phyloP scores from a whole-genome alignment of 176 grass and related monocot species.

The Aegilops umbellulata region DNA sequence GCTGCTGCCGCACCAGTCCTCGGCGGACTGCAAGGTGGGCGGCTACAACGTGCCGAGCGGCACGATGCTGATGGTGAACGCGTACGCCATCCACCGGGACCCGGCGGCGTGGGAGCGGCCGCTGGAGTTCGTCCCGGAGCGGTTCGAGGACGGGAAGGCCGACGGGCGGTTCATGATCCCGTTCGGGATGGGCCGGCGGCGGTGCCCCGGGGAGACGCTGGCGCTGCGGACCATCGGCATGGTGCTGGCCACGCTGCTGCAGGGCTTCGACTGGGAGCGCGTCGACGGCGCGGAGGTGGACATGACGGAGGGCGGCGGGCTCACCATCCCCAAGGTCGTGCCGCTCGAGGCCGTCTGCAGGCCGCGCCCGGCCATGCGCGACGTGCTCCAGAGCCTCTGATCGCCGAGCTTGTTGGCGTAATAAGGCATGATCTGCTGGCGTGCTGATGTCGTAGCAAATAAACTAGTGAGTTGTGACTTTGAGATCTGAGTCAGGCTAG shows the following conservation, averaged over 20 bases:
- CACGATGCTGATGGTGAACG: slow-evolving; percentile 63
- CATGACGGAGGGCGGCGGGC: slow-evolving; percentile 38
- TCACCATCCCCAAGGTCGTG: slow-evolving; percentile 36
- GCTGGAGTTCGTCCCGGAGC: slow-evolving; percentile 47
- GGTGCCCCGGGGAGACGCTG: slow-evolving; percentile 62
- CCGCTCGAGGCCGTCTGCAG: slow-evolving; percentile 42
- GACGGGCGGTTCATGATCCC: slow-evolving; percentile 40
- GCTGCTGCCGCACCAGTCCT: slow-evolving; percentile 54
- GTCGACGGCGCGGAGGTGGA: slow-evolving; percentile 36
- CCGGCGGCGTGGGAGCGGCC: slow-evolving; percentile 41
- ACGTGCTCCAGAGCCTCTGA: no score
- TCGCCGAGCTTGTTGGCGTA: no score
- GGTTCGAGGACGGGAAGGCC: slow-evolving; percentile 37
- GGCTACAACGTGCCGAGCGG: slow-evolving; percentile 55
- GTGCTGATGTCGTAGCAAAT: no score
- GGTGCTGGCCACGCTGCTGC: slow-evolving; percentile 49
- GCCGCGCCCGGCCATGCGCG: slow-evolving; percentile 36
- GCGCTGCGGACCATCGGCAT: slow-evolving; percentile 39
- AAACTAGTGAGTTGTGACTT: no score
- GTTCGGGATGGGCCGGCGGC: slow-evolving; percentile 66
- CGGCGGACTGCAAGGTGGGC: slow-evolving; percentile 45
- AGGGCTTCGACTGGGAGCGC: slow-evolving; percentile 69
- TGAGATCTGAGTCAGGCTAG: no score
- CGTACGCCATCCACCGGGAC: slow-evolving; percentile 61
- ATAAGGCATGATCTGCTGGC: no score